Evolutionary conservation across 225 moss, liverwort and hornwort genomes (phyloP), one percentile per base, ranked within the genome.

Genomic region (Rhytidiadelphus loreus): DNA sequence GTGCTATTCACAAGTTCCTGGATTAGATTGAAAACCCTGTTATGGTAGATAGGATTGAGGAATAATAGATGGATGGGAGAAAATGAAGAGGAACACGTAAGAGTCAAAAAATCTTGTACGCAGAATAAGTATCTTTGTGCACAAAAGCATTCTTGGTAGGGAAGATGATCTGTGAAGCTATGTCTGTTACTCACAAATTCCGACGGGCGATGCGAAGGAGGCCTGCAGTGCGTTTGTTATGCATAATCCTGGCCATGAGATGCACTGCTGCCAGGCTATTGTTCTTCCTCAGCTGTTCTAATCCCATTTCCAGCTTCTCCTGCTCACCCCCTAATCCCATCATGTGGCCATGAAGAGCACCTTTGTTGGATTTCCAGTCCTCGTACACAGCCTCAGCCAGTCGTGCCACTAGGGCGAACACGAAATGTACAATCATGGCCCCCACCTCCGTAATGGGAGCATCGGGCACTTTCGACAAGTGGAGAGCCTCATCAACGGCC

Each of bases 191-290:
- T 95, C 80, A 98, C 98, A 97, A 88, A 86, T 90, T 95, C 58
- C 94, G 94, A 68, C 98, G 95, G 21, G 94, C 98, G 84, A 98
- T 95, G 61, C 98, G 95, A 84, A 98, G 97, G 84, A 98, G 91
- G 41, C 95, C 92, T 71, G 95, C 95, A 85, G 96, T 95, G 85
- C 93, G 92, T 63, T 95, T 95, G 80, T 96, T 95, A 69, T 94
- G 93, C 96, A 98, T 96, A 57, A 98, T 92, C 86, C 92, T 95
- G 46, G 97, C 94, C 85, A 97, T 95, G 24, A 98, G 94, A 60
- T 95, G 94, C 87, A 98, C 91, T 61, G 98, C 96, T 44, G 93
- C 91, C 80, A 98, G 84, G 80, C 97, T 96, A 64, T 97, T 98
- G 80, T 85, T 93, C 88, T 92, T 97, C 62, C 91, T 93, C 87